phyloP scores from a whole-genome alignment of 2,329 filamentous ascomycete species.

The Geoglossum cookeanum region DNA sequence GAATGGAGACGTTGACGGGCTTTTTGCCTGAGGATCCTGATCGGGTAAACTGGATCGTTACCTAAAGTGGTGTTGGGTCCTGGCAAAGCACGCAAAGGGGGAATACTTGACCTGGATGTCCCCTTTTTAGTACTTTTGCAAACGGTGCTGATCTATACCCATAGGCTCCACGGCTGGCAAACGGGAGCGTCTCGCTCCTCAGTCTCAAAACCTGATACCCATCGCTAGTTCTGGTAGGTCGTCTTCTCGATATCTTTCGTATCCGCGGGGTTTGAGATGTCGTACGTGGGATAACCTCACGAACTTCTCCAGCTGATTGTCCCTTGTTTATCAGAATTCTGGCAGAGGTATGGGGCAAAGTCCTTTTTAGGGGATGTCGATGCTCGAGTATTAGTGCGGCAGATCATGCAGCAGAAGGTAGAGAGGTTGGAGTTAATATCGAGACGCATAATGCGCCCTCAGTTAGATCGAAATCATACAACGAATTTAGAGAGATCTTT shows the following conservation, averaged over 20 bases:
- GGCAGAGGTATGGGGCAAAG: constrained; percentile 57
- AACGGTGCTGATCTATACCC: constrained; percentile 76
- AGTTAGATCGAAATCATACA: not conserved
- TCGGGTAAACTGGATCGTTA: constrained; percentile 51
- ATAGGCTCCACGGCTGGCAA: constrained; percentile 72
- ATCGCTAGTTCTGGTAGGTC: constrained; percentile 54
- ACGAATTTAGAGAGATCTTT: constrained; percentile 11
- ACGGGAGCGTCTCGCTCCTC: constrained; percentile 93
- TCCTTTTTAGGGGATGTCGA: constrained; percentile 58
- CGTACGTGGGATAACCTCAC: constrained; percentile 57
- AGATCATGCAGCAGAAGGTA: constrained; percentile 71
- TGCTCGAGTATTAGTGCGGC: constrained; percentile 83
- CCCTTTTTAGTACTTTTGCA: constrained; percentile 60
- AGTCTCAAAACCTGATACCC: constrained; percentile 39
- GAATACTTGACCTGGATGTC: constrained; percentile 61
- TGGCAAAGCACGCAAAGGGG: not conserved
- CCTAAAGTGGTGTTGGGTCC: not conserved
- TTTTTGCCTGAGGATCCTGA: constrained; percentile 58
- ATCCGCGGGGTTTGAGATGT: constrained; percentile 57
- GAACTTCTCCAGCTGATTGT: constrained; percentile 43
- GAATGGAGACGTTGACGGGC: constrained; percentile 55
- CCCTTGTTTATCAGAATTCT: constrained; percentile 72
- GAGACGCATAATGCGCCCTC: constrained; percentile 45
- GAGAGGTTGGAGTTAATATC: constrained; percentile 46
- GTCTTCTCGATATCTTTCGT: constrained; percentile 69